Conservation (phyloP, 768 basidiomycete genomes). For the Crucibulum laeve region DNA sequence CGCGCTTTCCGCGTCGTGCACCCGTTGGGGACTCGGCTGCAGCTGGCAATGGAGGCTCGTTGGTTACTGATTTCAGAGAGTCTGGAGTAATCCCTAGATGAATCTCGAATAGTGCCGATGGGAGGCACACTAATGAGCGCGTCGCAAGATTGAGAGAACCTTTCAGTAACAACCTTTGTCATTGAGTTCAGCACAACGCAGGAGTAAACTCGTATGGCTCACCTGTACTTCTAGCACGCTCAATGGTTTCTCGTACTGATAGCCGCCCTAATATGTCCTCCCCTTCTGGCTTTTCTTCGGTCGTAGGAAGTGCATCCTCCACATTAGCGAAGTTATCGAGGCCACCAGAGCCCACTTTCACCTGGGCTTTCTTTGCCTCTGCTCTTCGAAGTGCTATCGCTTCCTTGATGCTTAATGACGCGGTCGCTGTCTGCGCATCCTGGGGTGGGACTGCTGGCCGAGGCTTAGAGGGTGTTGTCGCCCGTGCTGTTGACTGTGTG, state of each 20-base stretch:
- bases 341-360: conserved; percentile 17
- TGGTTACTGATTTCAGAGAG: conserved; percentile 56
- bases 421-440: conserved; percentile 17
- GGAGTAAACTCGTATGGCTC: conserved; percentile 21
- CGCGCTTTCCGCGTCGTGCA: conserved; percentile 34
- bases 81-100: conserved; percentile 75
- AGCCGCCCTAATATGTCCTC: conserved; percentile 61
- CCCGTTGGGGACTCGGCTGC: conserved; percentile 26
- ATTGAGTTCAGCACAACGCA: conserved; percentile 40
- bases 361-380: conserved; percentile 63
- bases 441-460: conserved; percentile 6
- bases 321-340: conserved; percentile 34
- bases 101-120: conserved; percentile 74
- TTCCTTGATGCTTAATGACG: conserved; percentile 59
- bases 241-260: conserved; percentile 70
- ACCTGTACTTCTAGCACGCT: conserved; percentile 77
- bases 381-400: conserved; percentile 77
- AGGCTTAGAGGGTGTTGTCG: conserved; percentile 15
- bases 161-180: conserved; percentile 37
- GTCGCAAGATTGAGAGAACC: conserved; percentile 75
- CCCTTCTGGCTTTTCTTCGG: conserved; percentile 28
- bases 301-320: conserved; percentile 44
- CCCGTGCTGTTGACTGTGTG: conserved; percentile 16
- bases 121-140: conserved; percentile 67
- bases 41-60: conserved; percentile 50